Conservation (phyloP, 371 early-diverging fungal species). For the Lichtheimia ramosa region DNA sequence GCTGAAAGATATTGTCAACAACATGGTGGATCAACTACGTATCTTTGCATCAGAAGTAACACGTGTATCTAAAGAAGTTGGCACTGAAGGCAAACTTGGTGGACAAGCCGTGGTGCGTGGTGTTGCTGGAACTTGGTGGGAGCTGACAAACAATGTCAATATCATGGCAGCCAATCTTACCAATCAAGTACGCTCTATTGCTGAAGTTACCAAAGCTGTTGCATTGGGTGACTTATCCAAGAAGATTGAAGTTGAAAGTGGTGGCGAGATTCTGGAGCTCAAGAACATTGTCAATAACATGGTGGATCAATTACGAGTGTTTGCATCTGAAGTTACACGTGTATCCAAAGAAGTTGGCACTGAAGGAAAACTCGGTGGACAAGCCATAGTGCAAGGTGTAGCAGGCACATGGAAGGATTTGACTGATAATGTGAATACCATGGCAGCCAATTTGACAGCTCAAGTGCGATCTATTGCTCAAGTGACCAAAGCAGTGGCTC, state of each 20-base stretch:
- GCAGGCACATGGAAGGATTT: constrained; percentile 56
- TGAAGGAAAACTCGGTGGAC: constrained; percentile 47
- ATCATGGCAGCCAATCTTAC: constrained; percentile 42
- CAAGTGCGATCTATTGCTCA: constrained; percentile 58
- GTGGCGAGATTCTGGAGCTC: constrained; percentile 37
- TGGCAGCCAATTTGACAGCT: constrained; percentile 51
- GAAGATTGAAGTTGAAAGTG: constrained; percentile 27
- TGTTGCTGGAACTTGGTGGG: constrained; percentile 49
- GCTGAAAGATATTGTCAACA: too few species aligned
- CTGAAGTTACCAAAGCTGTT: constrained; percentile 34
- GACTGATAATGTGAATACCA: constrained; percentile 51
- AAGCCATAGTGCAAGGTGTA: constrained; percentile 41
- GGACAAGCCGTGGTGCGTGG: constrained; percentile 2
- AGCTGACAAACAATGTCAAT: constrained; percentile 44
- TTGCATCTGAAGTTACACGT: constrained; percentile 47
- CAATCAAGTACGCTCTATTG: constrained; percentile 49
- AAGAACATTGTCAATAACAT: constrained; percentile 28
- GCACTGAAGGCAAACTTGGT: too few species aligned
- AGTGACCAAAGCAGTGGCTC: constrained; percentile 51
- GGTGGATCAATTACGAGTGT: constrained; percentile 45
- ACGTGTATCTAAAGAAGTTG: too few species aligned
- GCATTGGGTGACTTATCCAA: constrained; percentile 35
- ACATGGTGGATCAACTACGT: constrained; percentile 38
- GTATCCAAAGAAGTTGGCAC: constrained; percentile 54
- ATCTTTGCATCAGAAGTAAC: too few species aligned